Conservation (phyloP, 257 asterid genomes). For the Gentiana dahurica region DNA sequence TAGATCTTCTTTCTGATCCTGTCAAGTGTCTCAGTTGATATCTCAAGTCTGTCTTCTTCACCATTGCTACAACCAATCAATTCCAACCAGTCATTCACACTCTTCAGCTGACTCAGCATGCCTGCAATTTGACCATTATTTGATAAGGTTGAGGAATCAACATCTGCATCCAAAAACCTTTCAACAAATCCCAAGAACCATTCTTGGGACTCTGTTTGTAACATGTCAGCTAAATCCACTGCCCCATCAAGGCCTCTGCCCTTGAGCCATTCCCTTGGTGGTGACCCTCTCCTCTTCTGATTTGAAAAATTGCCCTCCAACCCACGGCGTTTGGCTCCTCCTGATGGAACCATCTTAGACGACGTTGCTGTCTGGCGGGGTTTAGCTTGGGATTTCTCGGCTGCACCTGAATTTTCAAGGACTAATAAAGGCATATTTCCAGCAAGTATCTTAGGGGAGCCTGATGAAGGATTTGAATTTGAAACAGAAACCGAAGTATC, state of each 20-base stretch:
- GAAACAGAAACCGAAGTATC: conserved; percentile 21
- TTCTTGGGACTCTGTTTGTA: conserved; percentile 66
- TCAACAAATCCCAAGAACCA: conserved; percentile 95
- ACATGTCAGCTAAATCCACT: conserved; percentile 72
- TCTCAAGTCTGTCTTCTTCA: conserved; percentile 41
- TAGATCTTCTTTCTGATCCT: conserved; percentile 92
- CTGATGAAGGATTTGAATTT: conserved; percentile 27
- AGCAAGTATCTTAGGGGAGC: conserved; percentile 23
- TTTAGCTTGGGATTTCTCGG: conserved; percentile 33
- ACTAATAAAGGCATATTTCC: conserved; percentile 47
- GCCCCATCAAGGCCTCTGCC: conserved; percentile 79
- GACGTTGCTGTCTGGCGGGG: conserved; percentile 38
- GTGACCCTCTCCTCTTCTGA: conserved; percentile 36
- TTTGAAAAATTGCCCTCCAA: conserved; percentile 29
- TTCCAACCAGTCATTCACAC: conserved; percentile 94
- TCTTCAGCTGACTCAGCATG: conserved; percentile 85
- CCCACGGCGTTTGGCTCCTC: conserved; percentile 40
- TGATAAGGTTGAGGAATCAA: conserved; percentile 56
- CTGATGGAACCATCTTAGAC: conserved; percentile 28
- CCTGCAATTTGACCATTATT: conserved; percentile 94
- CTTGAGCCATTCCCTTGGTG: conserved; percentile 74
- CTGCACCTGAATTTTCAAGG: conserved; percentile 47
- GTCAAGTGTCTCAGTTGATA: conserved; percentile 56
- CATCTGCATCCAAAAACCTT: conserved; percentile 87
- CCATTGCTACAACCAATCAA: conserved; percentile 57